Conservation (phyloP, 768 basidiomycete genomes). For the Calocybe cyanea region DNA sequence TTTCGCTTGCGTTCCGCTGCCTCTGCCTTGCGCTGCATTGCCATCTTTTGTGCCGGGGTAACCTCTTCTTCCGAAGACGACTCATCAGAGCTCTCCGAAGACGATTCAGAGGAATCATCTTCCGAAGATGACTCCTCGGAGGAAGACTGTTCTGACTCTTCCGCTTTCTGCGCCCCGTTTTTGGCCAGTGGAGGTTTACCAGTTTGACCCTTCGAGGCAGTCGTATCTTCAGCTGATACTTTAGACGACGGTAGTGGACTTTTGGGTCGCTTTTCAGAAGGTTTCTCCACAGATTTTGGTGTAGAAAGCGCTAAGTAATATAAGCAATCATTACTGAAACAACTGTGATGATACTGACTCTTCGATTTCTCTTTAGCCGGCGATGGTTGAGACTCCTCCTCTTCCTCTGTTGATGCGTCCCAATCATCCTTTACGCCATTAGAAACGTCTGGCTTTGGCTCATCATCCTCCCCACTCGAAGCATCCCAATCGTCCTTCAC, state of each 20-base stretch:
- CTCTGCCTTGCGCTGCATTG: constrained; percentile 72
- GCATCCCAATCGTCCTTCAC: constrained; percentile 50
- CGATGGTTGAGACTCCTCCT: too few relatives aligned
- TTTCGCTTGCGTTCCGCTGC: constrained; percentile 79
- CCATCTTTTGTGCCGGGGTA: constrained; percentile 62
- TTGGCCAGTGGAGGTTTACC: constrained; percentile 18
- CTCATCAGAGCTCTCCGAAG: constrained; percentile 42
- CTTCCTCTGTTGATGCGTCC: constrained; percentile 69
- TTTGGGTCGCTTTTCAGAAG: not conserved
- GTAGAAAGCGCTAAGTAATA: constrained; percentile 10
- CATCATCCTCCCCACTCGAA: constrained; percentile 52
- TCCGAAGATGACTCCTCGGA: constrained; percentile 23
- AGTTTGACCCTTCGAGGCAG: constrained; percentile 12
- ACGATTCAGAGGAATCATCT: constrained; percentile 46
- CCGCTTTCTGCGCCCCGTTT: constrained; percentile 10
- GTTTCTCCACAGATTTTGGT: constrained; percentile 21
- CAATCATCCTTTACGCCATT: constrained; percentile 38
- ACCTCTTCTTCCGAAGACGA: constrained; percentile 61
- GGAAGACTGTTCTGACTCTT: constrained; percentile 22
- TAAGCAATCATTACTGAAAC: not conserved
- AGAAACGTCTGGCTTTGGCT: too few relatives aligned
- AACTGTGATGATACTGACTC: too few relatives aligned
- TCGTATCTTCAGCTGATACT: constrained; percentile 17
- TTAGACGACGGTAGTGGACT: too few relatives aligned
- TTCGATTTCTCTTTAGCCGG: too few relatives aligned